Evolutionary conservation across 2,329 filamentous ascomycete genomes (phyloP).

Genomic region (Phialophora expanda): DNA sequence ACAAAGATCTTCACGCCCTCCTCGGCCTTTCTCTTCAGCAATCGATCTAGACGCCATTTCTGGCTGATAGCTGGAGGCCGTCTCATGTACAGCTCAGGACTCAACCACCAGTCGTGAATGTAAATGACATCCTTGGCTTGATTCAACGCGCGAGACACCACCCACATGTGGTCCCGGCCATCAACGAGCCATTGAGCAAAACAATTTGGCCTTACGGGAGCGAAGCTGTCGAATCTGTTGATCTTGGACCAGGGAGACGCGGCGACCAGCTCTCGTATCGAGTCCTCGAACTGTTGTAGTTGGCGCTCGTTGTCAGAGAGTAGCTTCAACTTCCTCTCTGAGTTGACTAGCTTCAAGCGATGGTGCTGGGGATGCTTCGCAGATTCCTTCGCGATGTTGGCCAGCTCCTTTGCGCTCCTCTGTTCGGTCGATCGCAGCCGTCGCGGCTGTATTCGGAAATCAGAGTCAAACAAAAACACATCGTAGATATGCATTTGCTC

Average conservation of each 20-base stretch:
- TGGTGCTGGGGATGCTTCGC: conserved; percentile 74
- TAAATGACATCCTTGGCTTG: conserved; percentile 98
- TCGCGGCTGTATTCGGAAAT: conserved; percentile 73
- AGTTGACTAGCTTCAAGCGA: conserved; percentile 83
- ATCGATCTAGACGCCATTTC: conserved; percentile 92
- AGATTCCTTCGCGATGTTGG: conserved; percentile 67
- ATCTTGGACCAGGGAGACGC: conserved; percentile 81
- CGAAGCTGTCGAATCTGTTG: conserved; percentile 92
- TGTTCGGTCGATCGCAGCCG: conserved; percentile 55
- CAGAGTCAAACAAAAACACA: conserved; percentile 92
- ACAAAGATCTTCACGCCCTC: conserved; percentile 98
- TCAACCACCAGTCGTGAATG: conserved; percentile 99
- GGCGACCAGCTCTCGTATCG: conserved; percentile 81
- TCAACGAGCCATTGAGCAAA: conserved; percentile 97
- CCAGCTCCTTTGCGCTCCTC: conserved; percentile 62
- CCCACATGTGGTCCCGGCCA: conserved; percentile 99
- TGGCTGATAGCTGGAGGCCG: conserved; percentile 94
- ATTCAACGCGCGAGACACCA: conserved; percentile 92
- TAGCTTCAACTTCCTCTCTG: conserved; percentile 88
- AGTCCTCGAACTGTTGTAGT: conserved; percentile 90
- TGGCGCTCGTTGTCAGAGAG: conserved; percentile 89
- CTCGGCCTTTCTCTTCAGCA: conserved; percentile 89
- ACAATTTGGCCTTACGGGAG: conserved; percentile 81
- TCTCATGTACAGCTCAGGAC: conserved; percentile 92
- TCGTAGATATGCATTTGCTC: conserved; percentile 99